Percentiles rank a stretch among this genome's conserved stretches.
Evolutionary conservation across 1,284 basidiomycete genomes (phyloP).

Genomic region (Ustilago trichophora): DNA sequence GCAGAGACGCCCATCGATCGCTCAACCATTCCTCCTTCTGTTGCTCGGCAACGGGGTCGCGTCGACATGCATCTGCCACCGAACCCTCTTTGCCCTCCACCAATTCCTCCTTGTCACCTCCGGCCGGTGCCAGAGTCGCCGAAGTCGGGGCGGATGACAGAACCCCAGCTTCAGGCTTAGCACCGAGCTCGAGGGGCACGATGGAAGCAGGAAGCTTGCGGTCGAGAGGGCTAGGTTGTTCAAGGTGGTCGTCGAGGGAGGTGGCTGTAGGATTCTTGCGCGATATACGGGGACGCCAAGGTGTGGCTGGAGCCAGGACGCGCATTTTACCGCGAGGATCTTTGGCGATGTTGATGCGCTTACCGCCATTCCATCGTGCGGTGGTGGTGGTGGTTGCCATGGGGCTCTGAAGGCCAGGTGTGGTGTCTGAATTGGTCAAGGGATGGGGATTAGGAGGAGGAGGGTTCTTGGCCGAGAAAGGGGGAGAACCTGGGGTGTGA

Average conservation of each 20-base stretch:
- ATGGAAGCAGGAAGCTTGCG: slow-evolving; percentile 10
- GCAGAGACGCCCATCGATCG: slow-evolving; percentile 13
- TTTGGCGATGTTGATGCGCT: slow-evolving; percentile 17
- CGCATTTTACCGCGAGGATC: slow-evolving; percentile 6
- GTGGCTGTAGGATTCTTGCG: slow-evolving; percentile 8
- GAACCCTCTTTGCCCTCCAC: not conserved
- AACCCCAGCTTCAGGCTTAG: slow-evolving; percentile 10
- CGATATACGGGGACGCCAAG: slow-evolving; percentile 36
- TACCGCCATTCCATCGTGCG: slow-evolving; percentile 2
- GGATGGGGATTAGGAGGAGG: not conserved
- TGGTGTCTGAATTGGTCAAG: too few species aligned
- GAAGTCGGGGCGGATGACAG: slow-evolving; percentile 14
- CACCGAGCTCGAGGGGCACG: slow-evolving; percentile 13
- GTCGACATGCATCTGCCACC: slow-evolving; percentile 22
- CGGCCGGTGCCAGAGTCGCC: slow-evolving; percentile 17
- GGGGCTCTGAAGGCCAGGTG: not conserved
- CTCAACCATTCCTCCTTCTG: slow-evolving; percentile 18
- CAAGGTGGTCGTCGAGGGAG: not conserved
- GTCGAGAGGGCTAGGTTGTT: slow-evolving; percentile 25
- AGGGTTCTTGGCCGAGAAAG: too few species aligned
- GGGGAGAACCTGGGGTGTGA: slow-evolving; percentile 7
- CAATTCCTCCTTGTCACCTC: slow-evolving; percentile 3
- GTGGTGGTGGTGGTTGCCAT: not conserved
- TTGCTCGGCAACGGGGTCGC: slow-evolving; percentile 2
- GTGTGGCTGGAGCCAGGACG: slow-evolving; percentile 23